phyloP scores from a whole-genome alignment of 2,329 filamentous ascomycete genomes.

The Scleromitrula shiraiana region DNA sequence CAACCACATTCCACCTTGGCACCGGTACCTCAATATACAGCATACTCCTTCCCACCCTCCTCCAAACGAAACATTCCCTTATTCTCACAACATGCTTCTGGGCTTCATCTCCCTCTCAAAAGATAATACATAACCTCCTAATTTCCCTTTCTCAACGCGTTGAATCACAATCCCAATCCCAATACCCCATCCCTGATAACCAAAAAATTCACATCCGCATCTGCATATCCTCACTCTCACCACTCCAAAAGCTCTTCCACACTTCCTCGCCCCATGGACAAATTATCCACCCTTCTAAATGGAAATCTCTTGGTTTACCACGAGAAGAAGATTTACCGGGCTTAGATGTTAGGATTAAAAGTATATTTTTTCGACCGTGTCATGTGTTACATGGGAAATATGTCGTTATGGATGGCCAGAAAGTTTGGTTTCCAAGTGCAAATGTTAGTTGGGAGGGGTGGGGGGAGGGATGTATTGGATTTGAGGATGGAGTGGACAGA shows the following conservation, averaged over 20 bases:
- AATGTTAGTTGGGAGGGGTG: conserved; percentile 85
- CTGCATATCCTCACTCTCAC: conserved; percentile 66
- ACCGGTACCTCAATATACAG: not conserved
- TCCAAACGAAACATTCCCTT: not conserved
- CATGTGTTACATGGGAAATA: conserved; percentile 89
- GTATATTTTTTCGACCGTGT: conserved; percentile 69
- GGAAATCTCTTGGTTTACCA: conserved; percentile 59
- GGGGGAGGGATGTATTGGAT: conserved; percentile 69
- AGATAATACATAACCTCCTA: conserved; percentile 39
- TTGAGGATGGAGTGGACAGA: conserved; percentile 52
- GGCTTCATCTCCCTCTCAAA: conserved; percentile 56
- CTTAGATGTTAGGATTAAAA: conserved; percentile 65
- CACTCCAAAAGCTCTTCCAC: conserved; percentile 69
- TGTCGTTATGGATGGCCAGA: conserved; percentile 60
- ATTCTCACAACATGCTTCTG: conserved; percentile 80
- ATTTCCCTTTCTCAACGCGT: conserved; percentile 32
- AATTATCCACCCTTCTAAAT: conserved; percentile 44
- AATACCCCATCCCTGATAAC: not conserved
- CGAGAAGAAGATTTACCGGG: conserved; percentile 42
- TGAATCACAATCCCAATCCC: not conserved
- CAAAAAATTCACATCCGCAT: conserved; percentile 44
- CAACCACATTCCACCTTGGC: conserved; percentile 2
- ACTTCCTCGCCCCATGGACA: conserved; percentile 55
- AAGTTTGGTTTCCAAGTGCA: conserved; percentile 66
- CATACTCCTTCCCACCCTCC: not conserved